Conservation (phyloP, 2,329 filamentous ascomycete species). For the Pyricularia pennisetigena region DNA sequence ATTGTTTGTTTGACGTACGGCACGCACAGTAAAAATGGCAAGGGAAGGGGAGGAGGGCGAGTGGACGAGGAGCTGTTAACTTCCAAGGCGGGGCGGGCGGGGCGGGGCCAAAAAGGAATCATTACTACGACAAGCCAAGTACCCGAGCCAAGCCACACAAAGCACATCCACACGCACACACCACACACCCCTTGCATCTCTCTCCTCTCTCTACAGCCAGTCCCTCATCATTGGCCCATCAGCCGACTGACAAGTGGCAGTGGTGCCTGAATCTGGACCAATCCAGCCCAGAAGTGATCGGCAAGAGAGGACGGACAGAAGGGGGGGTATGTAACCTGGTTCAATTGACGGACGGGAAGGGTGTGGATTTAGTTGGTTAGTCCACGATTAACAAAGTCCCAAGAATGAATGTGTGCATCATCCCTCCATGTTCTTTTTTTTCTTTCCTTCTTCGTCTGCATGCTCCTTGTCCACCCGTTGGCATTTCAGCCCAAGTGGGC, state of each 20-base stretch:
- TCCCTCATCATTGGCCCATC: neutral
- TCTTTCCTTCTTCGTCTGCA: neutral
- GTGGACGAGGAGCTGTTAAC: neutral
- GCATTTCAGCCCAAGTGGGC: neutral
- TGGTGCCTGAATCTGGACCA: slow-evolving; percentile 1
- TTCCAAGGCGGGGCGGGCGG: neutral
- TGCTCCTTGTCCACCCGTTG: neutral
- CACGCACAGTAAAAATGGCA: neutral
- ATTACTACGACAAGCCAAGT: neutral
- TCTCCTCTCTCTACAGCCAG: neutral
- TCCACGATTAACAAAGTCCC: neutral
- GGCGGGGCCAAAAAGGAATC: neutral
- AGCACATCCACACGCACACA: neutral
- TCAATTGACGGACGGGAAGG: neutral
- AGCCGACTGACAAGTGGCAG: slow-evolving; percentile 3
- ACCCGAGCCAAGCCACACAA: neutral
- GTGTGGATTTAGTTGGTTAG: neutral
- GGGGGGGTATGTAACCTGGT: neutral
- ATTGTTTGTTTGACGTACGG: neutral
- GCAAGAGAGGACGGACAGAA: neutral
- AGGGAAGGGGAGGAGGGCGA: neutral
- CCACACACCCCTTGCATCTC: neutral
- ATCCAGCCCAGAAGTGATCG: neutral
- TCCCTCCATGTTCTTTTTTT: neutral
- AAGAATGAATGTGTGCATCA: neutral